These are phyloP conservation scores for Linum trigynum DNA, from an alignment of 345 rosid genomes.

Conservation along the genomic window DNA sequence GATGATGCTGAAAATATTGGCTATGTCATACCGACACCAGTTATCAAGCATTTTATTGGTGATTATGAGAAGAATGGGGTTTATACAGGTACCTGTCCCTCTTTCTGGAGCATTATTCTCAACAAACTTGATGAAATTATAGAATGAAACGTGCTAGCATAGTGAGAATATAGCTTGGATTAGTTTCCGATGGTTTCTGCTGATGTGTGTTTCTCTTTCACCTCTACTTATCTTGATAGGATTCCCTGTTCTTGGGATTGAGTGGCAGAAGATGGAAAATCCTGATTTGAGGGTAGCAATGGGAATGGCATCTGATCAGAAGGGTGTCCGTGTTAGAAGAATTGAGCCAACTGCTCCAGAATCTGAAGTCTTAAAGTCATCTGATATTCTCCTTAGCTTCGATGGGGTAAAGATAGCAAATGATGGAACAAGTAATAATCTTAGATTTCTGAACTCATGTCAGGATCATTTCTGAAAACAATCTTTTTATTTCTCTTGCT, in stretches of 20 bases:
- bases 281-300: conserved; percentile 69
- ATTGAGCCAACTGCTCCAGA: conserved; percentile 90
- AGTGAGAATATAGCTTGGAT: not conserved
- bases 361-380: conserved; percentile 69
- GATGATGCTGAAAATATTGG: conserved; percentile 96
- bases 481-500: no score
- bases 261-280: conserved; percentile 99
- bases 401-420: conserved; percentile 80
- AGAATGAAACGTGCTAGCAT: not conserved
- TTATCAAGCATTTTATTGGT: conserved; percentile 67
- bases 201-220: not conserved
- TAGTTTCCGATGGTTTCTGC: not conserved
- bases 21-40: conserved; percentile 93
- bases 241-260: conserved; percentile 86
- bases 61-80: conserved; percentile 84
- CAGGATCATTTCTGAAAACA: not conserved
- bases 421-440: conserved; percentile 78
- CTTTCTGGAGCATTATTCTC: not conserved
- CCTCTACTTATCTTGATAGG: conserved; percentile 32
- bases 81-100: conserved; percentile 52
- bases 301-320: conserved; percentile 75
- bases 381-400: conserved; percentile 80
- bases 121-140: not conserved
- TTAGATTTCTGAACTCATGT: not conserved
- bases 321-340: conserved; percentile 89